A percentile compares a stretch with the other conserved stretches of the same genome.
These are phyloP conservation scores for Malassezia slooffiae DNA, from an alignment of 1,284 basidiomycete species.

Conservation along the genomic window DNA sequence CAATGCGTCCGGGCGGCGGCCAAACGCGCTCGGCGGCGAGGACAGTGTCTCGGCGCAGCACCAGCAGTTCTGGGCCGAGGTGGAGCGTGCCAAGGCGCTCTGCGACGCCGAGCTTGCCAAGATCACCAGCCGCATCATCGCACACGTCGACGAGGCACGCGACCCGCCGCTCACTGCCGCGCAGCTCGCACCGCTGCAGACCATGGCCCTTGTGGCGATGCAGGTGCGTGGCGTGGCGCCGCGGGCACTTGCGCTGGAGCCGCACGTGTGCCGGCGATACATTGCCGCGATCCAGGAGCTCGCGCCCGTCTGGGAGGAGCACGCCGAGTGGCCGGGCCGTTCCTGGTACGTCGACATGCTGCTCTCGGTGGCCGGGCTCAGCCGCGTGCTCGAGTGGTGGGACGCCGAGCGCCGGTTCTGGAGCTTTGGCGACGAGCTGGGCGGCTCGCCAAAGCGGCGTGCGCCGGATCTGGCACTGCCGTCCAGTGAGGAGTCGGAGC, in stretches of 20 bases:
- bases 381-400: conserved; percentile 98
- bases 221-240: conserved; percentile 85
- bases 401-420: conserved; percentile 99
- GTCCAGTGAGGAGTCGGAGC: too few relatives aligned
- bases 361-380: conserved; percentile 88
- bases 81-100: conserved; percentile 6
- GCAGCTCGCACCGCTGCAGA: conserved; percentile 58
- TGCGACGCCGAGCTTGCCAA: conserved; percentile 13
- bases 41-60: conserved; percentile 10
- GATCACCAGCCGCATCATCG: conserved; percentile 2
- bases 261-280: conserved; percentile 72
- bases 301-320: conserved; percentile 89
- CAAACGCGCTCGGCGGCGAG: conserved; percentile 8
- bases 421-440: conserved; percentile 95
- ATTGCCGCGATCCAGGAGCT: conserved; percentile 82
- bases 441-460: too few relatives aligned
- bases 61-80: conserved; percentile 10
- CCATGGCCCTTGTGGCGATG: conserved; percentile 85
- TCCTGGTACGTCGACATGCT: conserved; percentile 87
- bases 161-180: neutral
- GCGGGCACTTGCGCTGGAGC: conserved; percentile 67
- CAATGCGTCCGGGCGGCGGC: neutral
- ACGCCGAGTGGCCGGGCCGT: conserved; percentile 92
- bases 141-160: conserved; percentile 1
- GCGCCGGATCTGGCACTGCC: too few relatives aligned